A percentile compares a stretch with the other conserved stretches of the same genome.
phyloP scores from a whole-genome alignment of 352 stramenopile genomes.

The Globisporangium perplexum region DNA sequence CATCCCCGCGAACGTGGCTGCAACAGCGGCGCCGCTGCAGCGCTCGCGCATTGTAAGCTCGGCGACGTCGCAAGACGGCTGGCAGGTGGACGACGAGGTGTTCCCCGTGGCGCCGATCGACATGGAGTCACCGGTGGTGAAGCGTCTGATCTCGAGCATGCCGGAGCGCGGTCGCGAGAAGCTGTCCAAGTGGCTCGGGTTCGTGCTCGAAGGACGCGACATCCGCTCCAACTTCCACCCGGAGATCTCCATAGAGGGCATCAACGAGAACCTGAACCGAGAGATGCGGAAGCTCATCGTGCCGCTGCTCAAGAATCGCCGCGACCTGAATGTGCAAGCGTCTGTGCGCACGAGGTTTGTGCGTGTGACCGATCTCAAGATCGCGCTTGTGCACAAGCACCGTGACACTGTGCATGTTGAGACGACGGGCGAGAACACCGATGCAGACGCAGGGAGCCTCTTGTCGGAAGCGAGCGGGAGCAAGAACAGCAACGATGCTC shows the following conservation, averaged over 20 bases:
- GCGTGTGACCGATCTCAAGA: constrained; percentile 58
- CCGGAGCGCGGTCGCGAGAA: constrained; percentile 56
- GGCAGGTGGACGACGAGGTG: constrained; percentile 58
- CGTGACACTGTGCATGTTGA: constrained; percentile 56
- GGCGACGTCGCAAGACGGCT: constrained; percentile 29
- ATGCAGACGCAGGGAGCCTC: background rate
- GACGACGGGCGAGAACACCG: constrained; percentile 5
- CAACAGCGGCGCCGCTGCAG: constrained; percentile 10
- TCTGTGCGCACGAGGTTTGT: constrained; percentile 61
- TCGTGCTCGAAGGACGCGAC: constrained; percentile 62
- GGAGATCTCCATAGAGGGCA: constrained; percentile 61
- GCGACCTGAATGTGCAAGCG: constrained; percentile 60
- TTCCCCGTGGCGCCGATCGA: constrained; percentile 62
- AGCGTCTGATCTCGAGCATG: constrained; percentile 62
- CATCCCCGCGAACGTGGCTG: background rate
- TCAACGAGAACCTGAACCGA: constrained; percentile 51
- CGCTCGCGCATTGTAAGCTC: constrained; percentile 21
- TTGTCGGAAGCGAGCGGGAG: background rate
- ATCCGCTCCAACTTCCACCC: constrained; percentile 71
- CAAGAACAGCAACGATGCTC: background rate
- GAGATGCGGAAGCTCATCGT: constrained; percentile 72
- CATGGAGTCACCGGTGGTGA: constrained; percentile 72
- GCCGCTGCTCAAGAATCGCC: constrained; percentile 60
- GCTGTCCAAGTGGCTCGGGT: constrained; percentile 67
- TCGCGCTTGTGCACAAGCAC: constrained; percentile 54